phyloP scores from a whole-genome alignment of 2,329 filamentous ascomycete genomes.

The Colletotrichum lindemuthianum region DNA sequence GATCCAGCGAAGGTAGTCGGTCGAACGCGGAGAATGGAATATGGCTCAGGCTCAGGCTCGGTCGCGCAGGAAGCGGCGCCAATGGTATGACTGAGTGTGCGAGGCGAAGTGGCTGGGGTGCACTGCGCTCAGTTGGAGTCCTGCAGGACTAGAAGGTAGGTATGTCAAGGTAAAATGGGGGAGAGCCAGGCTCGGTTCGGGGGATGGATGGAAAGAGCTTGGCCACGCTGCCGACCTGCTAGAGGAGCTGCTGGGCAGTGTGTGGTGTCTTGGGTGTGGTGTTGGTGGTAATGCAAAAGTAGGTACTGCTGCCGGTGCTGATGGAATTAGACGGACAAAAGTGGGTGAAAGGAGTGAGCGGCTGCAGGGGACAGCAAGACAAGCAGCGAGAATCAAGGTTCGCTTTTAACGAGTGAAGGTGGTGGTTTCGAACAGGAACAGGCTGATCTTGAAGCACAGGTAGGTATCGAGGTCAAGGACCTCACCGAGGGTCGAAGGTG shows the following conservation, averaged over 20 bases:
- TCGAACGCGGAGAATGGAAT: conserved; percentile 35
- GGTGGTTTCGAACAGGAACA: conserved; percentile 8
- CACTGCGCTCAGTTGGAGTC: conserved; percentile 23
- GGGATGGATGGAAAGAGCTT: conserved; percentile 4
- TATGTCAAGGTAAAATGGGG: too few species aligned
- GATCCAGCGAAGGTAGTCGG: conserved; percentile 30
- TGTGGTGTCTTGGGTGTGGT: conserved; percentile 14
- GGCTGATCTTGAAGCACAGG: too few species aligned
- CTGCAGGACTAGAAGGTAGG: too few species aligned
- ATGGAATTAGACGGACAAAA: conserved; percentile 32
- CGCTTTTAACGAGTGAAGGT: conserved; percentile 27
- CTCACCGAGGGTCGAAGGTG: conserved; percentile 8
- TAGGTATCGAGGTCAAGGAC: conserved; percentile 10
- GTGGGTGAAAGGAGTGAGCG: conserved; percentile 29
- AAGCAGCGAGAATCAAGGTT: conserved; percentile 28
- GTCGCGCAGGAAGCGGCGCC: conserved; percentile 36
- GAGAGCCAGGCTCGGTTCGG: conserved; percentile 19
- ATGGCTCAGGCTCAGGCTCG: conserved; percentile 36
- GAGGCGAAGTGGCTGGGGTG: conserved; percentile 31
- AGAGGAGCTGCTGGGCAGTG: conserved; percentile 1
- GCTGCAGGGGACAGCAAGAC: conserved; percentile 28
- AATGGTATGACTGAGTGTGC: conserved; percentile 34
- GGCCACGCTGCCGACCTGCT: neutral
- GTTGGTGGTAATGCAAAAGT: neutral
- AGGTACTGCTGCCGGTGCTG: conserved; percentile 10